Evolutionary conservation across 75 land plant genomes (phyloP), one percentile per base, ranked within the genome.

Genomic region (Azolla pinnata): DNA sequence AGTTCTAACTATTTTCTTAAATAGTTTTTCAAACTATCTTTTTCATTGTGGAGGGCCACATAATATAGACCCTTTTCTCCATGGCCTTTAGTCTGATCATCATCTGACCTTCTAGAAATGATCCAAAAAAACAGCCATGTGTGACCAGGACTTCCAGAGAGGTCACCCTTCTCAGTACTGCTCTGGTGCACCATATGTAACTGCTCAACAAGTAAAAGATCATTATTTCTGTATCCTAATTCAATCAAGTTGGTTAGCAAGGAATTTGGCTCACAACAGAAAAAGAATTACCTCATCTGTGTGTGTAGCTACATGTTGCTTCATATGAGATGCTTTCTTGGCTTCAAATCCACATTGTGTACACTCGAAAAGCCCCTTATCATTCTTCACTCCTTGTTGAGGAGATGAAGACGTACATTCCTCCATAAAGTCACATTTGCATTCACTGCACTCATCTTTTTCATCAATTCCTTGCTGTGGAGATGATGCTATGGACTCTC

Each of bases 81-180:
- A 53, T 38, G 29, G 31, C 65, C 49, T 3, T 31, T 48, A 14
- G 12, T 31, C 49, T 17, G 21, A 26, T 32, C 30, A 14, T 34
- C 14, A 44, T 16, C 31, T 23, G 31, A 18, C 50, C 49, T 33
- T 63, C 56, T 29, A 54, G 30, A 29, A 38, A 31, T 20, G 50
- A 21, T 4, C 25, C 16, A 23, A 30, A 32, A 44, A 55, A 49
- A 59, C 16, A 42, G 31, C 56, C 56, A 30, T 33, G 21, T 57
- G 59, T 46, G 54, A 63, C 65, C 65, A 34, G 65, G 33, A 63
- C 54, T 63, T 64, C 66, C 42, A 27, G 27, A 33, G 52, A 63
- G 66, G 66, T 55, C 34, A 16, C 20, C 54, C 58, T 28, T 54
- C 56, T 56, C 48, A 21, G 58, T 52, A 54, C 66, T 64, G 28